Evolutionary conservation across 2,329 filamentous ascomycete genomes (phyloP), one percentile per base, ranked within the genome.

Genomic region (Penicillium rolfsii): DNA sequence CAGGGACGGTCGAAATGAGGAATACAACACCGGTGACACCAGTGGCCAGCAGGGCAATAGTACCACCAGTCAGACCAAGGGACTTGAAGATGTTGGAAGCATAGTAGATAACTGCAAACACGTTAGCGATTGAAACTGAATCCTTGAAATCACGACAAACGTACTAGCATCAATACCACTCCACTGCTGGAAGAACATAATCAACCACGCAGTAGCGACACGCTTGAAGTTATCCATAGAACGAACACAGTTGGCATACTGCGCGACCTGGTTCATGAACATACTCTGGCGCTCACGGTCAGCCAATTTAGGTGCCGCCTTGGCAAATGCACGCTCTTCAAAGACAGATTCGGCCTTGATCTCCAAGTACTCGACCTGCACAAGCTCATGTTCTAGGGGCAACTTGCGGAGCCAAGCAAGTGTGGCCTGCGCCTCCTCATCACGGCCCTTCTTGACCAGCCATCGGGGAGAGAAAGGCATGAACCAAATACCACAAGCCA

Each of bases 381-480:
- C 70, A 3, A 77, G 69, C 9, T 77, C 70, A 49, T 72, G 63
- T 7, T 72, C 52, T 80, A 73, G 4, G 71, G 79, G 68, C 1
- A 70, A 30, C 52, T 71, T 71, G 22, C 70, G 64, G 58, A 73
- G 66, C 64, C 67, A 71, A 24, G 70, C 63, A 19, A 73, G 59
- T 0, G 69, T 71, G 11, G 64, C 28, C 43, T 67, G 68, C 2
- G 69, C 68, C 52, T 85, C 83, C 5, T 81, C 73, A 46, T 85
- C 77, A 3, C 80, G 76, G 22, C 77, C 78, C 57, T 79, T 71
- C 48, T 77, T 78, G 5, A 79, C 78, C 8, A 86, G 77, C 78
- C 83, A 85, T 16, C 84, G 77, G 0, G 84, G 84, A 0, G 83
- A 85, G 65, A 81, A 85, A 0, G 84, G 84, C 63, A 85, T 76